Evolutionary conservation across 495 filamentous ascomycete genomes (phyloP), one percentile per base, ranked within the genome.

Genomic region (Darksidea phi): DNA sequence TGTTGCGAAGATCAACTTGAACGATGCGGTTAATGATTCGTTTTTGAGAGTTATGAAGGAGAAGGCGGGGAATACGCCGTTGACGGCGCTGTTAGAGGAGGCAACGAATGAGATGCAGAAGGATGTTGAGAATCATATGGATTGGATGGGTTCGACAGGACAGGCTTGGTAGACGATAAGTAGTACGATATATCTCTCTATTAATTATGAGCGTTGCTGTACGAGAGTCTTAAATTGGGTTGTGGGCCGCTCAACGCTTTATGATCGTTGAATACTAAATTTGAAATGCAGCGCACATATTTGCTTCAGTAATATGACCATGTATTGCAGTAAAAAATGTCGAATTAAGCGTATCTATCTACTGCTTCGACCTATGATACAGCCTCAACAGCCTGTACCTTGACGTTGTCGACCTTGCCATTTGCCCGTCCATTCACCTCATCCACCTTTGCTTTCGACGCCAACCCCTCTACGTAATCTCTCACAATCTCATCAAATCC

Each of bases 1-100:
- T 1, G 85, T 92, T 53, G 81, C 81, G 41, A 90, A 92, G 77
- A 77, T 89, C 60, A 94, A 94, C 75, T 87, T 92, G 59, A 92
- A 94, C 71, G 88, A 90, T 75, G 83, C 88, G 46, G 79, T 94
- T 78, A 90, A 91, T 72, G 81, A 82, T 67, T 80, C 82, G 70
- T 91, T 86, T 70, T 78, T 82, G 42, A 72, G 78, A 61, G 82
- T 86, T 42, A 81, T 84, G 79, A 74, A 79, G 62, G 86, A 89
- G 77, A 86, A 84, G 77, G 79, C 79, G 10, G 85, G 82, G 0
- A 85, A 86, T 75, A 73, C 72, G 25, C 82, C 84, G 7, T 71
- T 91, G 71, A 92, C 87, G 38, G 77, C 78, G 36, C 72, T 91
- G 52, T 83, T 91, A 58, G 88, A 90, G 76, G 82, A 85, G 65